Evolutionary conservation across 2,329 filamentous ascomycete species (phyloP), one percentile per base, ranked within the genome.

Genomic region (Penicillium sp.): DNA sequence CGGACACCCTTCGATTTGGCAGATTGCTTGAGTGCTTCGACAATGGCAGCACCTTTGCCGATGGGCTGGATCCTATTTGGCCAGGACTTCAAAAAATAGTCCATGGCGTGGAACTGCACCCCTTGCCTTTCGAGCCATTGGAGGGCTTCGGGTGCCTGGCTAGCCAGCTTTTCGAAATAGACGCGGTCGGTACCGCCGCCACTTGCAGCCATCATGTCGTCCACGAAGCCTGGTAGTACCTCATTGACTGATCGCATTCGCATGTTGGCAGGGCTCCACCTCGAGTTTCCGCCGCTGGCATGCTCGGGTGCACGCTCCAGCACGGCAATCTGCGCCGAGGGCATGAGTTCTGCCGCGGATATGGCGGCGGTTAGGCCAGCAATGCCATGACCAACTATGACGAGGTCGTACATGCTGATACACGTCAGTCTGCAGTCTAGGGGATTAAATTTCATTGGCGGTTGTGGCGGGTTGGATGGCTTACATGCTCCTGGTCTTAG

Each of bases 51-150:
- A 36, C 33, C 33, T 36, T 36, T 36, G 33, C 33, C 33, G 33
- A 36, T 19, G 33, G 33, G 33, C 33, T 36, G 33, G 19, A 36
- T 36, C 33, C 33, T 36, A 36, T 36, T 36, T 36, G 33, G 33
- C 33, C 33, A 36, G 14, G 33, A 36, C 33, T 36, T 36, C 33
- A 36, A 36, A 19, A 36, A 36, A 36, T 36, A 36, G 33, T 36
- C 33, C 33, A 36, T 36, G 33, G 33, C 33, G 19, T 36, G 33
- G 19, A 36, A 36, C 19, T 36, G 33, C 33, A 36, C 33, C 17
- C 33, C 33, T 36, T 36, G 33, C 19, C 33, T 36, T 19, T 36
- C 33, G 33, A 36, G 33, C 33, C 33, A 36, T 19, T 36, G 33
- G 33, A 36, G 14, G 33, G 33, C 33, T 19, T 36, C 14, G 14